phyloP scores from a whole-genome alignment of 805 yeast species.

The Yarrowia deformans region DNA sequence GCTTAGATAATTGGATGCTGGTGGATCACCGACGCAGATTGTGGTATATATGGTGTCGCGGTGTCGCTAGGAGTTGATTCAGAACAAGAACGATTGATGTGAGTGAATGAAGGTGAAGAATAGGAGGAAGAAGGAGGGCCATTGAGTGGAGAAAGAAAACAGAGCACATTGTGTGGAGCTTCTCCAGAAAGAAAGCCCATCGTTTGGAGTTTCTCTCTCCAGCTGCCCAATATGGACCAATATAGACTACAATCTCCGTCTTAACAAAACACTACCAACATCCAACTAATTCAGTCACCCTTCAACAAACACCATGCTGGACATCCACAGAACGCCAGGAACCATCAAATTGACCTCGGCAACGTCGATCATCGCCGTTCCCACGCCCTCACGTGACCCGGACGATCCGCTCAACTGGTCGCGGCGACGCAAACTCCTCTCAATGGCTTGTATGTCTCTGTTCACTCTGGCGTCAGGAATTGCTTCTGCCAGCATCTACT shows the following conservation, averaged over 20 bases:
- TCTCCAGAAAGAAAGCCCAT: too few relatives aligned
- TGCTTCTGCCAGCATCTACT: slow-evolving; percentile 58
- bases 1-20: neutral
- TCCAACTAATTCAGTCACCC: too few relatives aligned
- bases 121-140: too few relatives aligned
- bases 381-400: slow-evolving; percentile 72
- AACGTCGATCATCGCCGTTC: slow-evolving; percentile 58
- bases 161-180: too few relatives aligned
- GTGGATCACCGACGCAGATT: neutral
- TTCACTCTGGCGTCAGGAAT: slow-evolving; percentile 58
- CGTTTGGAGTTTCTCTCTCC: too few relatives aligned
- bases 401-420: slow-evolving; percentile 77
- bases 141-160: too few relatives aligned
- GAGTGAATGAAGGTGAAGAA: too few relatives aligned
- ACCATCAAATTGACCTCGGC: slow-evolving; percentile 42
- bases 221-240: too few relatives aligned
- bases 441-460: slow-evolving; percentile 51
- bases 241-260: too few relatives aligned
- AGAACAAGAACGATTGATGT: neutral
- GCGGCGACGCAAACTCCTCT: slow-evolving; percentile 56
- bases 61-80: too few relatives aligned
- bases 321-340: slow-evolving; percentile 42
- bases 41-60: neutral
- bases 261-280: neutral
- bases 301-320: neutral